A percentile compares a stretch with the other conserved stretches of the same genome.
These are phyloP conservation scores for Penicillium lividum DNA, from an alignment of 495 filamentous ascomycete species.

Conservation along the genomic window DNA sequence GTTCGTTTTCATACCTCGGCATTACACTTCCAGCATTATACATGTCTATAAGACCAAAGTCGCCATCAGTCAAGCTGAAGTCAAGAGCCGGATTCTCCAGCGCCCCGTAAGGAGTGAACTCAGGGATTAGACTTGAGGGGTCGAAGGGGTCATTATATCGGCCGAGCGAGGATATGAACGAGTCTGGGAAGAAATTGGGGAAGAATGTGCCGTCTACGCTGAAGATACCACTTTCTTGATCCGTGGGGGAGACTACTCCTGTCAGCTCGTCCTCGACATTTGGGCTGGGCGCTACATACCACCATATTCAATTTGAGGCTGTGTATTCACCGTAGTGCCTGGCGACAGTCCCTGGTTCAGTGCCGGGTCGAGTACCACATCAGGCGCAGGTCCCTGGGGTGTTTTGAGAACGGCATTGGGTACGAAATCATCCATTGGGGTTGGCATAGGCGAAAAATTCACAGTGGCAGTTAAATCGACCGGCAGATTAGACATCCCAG, in stretches of 20 bases:
- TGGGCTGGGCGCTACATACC: conserved; percentile 15
- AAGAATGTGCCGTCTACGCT: conserved; percentile 39
- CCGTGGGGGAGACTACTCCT: conserved; percentile 22
- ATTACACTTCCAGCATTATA: conserved; percentile 53
- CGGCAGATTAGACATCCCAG: not conserved
- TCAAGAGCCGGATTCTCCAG: conserved; percentile 50
- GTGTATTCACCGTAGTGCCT: not conserved
- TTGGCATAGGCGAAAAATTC: conserved; percentile 18
- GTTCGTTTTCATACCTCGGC: conserved; percentile 16
- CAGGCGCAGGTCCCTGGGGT: conserved; percentile 35
- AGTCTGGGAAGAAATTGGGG: conserved; percentile 38
- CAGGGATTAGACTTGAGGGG: conserved; percentile 23
- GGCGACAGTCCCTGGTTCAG: conserved; percentile 8
- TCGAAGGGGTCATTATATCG: conserved; percentile 33
- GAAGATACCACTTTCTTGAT: conserved; percentile 37
- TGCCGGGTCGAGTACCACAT: conserved; percentile 15
- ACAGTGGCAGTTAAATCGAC: conserved; percentile 12
- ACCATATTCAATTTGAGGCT: conserved; percentile 21
- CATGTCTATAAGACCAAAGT: conserved; percentile 58
- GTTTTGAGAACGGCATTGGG: conserved; percentile 5
- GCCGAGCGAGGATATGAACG: conserved; percentile 29
- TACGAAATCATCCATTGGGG: conserved; percentile 19
- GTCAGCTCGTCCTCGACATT: not conserved
- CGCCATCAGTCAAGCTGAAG: conserved; percentile 60
- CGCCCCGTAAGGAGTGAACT: conserved; percentile 29